Percentiles rank a stretch among this genome's conserved stretches.
Evolutionary conservation across 148 eudicot genomes (phyloP).

Genomic region (Arctostaphylos glauca): DNA sequence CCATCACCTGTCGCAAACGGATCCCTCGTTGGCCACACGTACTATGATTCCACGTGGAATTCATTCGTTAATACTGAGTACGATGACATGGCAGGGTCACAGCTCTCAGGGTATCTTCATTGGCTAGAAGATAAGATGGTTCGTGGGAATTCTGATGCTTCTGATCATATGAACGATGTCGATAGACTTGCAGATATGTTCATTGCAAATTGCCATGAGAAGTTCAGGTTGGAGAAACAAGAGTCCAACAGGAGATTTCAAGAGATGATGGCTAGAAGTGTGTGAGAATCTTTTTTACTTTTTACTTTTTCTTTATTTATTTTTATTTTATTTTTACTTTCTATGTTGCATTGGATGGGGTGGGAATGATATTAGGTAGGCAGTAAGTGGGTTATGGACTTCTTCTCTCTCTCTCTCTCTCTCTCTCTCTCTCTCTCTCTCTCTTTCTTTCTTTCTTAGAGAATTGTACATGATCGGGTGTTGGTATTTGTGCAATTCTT

Average conservation of each 20-base stretch:
- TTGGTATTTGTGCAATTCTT: constrained; percentile 28
- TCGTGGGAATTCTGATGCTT: constrained; percentile 13
- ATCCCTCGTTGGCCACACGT: constrained; percentile 20
- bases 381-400: not conserved
- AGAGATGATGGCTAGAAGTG: constrained; percentile 93
- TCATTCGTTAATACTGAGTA: constrained; percentile 28
- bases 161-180: constrained; percentile 46
- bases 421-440: not conserved
- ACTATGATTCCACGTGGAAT: constrained; percentile 82
- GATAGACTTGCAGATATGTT: constrained; percentile 87
- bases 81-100: constrained; percentile 21
- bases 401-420: not conserved
- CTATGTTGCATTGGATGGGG: not conserved
- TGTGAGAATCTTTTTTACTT: constrained; percentile 26
- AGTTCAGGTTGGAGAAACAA: constrained; percentile 86
- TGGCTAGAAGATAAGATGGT: constrained; percentile 67
- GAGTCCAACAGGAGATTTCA: constrained; percentile 92
- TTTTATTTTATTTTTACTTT: not conserved
- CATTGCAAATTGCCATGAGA: constrained; percentile 88
- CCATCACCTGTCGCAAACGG: constrained; percentile 15
- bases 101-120: constrained; percentile 81
- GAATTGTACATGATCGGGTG: constrained; percentile 43
- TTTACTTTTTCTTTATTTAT: not conserved
- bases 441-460: constrained; percentile 12
- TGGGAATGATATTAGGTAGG: not conserved